Conservation (phyloP, 2,329 filamentous ascomycete genomes). For the Juglanconis sp. region DNA sequence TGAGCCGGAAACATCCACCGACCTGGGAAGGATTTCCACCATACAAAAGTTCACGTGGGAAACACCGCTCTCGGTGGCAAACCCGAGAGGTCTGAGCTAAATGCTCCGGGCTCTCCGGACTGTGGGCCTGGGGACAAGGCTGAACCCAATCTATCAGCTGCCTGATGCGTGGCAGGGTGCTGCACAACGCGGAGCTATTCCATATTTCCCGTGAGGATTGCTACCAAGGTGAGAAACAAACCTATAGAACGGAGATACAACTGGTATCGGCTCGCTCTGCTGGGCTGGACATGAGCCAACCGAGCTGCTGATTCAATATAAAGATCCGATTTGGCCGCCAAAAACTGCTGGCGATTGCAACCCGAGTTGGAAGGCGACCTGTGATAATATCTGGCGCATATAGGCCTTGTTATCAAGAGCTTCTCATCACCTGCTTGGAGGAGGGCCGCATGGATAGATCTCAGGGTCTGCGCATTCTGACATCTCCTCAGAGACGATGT, state of each 20-base stretch:
- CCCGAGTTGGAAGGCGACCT: neutral
- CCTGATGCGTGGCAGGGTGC: neutral
- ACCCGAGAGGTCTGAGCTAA: neutral
- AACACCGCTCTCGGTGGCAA: neutral
- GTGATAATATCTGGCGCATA: constrained; percentile 1
- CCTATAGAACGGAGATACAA: too few relatives aligned
- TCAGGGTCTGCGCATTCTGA: neutral
- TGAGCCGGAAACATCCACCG: neutral
- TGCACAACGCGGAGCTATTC: neutral
- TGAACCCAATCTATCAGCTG: neutral
- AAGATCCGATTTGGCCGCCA: neutral
- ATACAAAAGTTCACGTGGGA: neutral
- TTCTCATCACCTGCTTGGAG: neutral
- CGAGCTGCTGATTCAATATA: neutral
- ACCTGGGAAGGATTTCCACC: neutral
- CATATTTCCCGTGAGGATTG: too few relatives aligned
- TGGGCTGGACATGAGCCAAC: neutral
- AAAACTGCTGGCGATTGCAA: neutral
- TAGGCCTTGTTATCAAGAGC: neutral
- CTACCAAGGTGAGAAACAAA: too few relatives aligned
- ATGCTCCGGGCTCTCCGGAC: constrained; percentile 3
- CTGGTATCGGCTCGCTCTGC: neutral
- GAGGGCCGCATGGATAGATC: neutral
- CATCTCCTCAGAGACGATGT: too few relatives aligned
- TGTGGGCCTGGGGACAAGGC: neutral